Base-by-base conservation (phyloP, 805 yeast genomes). In the Myxozyma sirexii region DNA sequence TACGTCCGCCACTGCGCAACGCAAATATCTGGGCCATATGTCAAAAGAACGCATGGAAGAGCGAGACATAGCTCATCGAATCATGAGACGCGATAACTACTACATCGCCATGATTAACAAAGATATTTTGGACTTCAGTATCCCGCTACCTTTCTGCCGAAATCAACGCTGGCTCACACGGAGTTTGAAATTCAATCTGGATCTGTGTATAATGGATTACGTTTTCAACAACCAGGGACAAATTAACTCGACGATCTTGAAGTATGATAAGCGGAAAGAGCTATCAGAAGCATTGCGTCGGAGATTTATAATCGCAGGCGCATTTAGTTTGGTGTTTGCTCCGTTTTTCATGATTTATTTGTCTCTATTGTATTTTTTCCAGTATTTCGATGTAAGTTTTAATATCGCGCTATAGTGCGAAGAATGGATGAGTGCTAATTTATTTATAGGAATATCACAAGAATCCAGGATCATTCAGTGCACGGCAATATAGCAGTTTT, bases 51-150 rank as follows among this genome's bases (percentile, higher is more conserved):
- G 92, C 64, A 79, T 94, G 54, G 93, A 89, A 69, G 96, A 98
- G 3, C 97, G 92, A 72, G 94, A 87, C 68, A 89, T 94, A 53
- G 98, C 97, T 13, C 96, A 94, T 71, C 79, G 99, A 59, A 88
- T 94, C 57, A 92, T 94, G 99, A 79, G 99, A 61, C 89, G 86
- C 66, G 99, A 94, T 62, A 94, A 94, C 71, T 94, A 92, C 72
- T 80, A 91, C 79, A 90, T 94, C 70, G 97, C 97, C 0, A 74
- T 94, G 66, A 85, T 89, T 68, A 92, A 90, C 73, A 88, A 85
- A 66, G 84, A 88, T 59, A 76, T 93, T 0, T 74, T 93, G 44
- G 87, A 88, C 68, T 75, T 89, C 24, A 79, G 87, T 0, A 71
- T 90, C 17, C 84, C 86, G 0, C 63, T 83, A 2, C 84, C 86